A percentile compares a stretch with the other conserved stretches of the same genome.
phyloP scores from a whole-genome alignment of 306 rosid genomes.

The Vigna radiata region DNA sequence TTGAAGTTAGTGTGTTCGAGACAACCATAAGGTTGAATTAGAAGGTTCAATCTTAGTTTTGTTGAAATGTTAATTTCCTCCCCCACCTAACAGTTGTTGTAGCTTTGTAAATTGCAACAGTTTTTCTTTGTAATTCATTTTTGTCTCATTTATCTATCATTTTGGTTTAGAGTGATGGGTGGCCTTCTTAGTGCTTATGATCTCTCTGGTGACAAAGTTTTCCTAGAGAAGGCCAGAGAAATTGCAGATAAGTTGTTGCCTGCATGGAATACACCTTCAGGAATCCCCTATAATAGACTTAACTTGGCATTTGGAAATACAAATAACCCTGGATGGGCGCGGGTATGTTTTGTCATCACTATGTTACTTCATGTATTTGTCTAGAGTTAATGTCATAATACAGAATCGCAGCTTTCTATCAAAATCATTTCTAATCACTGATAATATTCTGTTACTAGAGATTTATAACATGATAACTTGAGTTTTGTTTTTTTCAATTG shows the following conservation, averaged over 20 bases:
- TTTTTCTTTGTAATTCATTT: slow-evolving; percentile 20
- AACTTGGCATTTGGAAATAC: slow-evolving; percentile 62
- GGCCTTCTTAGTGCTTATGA: slow-evolving; percentile 77
- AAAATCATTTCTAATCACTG: background rate
- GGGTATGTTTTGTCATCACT: slow-evolving; percentile 52
- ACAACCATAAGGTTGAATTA: slow-evolving; percentile 82
- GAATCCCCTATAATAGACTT: slow-evolving; percentile 69
- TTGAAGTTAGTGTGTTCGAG: slow-evolving; percentile 75
- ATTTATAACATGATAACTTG: too few relatives aligned
- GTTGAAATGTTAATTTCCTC: slow-evolving; percentile 29
- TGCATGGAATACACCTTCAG: slow-evolving; percentile 78
- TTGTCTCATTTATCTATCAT: slow-evolving; percentile 29
- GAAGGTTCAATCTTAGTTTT: slow-evolving; percentile 67
- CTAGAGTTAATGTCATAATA: background rate
- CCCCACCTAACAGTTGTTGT: slow-evolving; percentile 35
- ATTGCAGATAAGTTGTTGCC: slow-evolving; percentile 71
- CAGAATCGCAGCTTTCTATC: slow-evolving; percentile 28
- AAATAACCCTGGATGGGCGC: slow-evolving; percentile 61
- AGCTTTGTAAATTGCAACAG: slow-evolving; percentile 35
- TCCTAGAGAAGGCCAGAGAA: slow-evolving; percentile 69
- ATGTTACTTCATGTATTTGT: slow-evolving; percentile 25
- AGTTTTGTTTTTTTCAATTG: background rate
- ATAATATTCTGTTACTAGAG: too few relatives aligned
- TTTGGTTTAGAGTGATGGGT: slow-evolving; percentile 60
- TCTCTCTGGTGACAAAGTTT: slow-evolving; percentile 63